These are phyloP conservation scores for Neurospora sp. DNA, from an alignment of 495 filamentous ascomycete genomes.

Conservation along the genomic window DNA sequence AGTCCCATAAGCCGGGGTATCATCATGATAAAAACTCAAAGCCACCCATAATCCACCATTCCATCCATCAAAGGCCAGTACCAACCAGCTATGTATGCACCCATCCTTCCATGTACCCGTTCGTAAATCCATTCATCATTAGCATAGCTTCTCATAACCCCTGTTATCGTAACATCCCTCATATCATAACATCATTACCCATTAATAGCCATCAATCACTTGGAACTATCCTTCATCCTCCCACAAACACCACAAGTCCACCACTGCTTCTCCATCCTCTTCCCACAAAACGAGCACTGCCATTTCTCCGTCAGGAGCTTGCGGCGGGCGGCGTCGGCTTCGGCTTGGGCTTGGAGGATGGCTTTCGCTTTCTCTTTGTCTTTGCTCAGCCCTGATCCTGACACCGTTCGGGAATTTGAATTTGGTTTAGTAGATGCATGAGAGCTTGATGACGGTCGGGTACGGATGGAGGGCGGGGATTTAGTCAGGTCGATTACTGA, in stretches of 20 bases:
- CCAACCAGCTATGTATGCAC: too few relatives aligned
- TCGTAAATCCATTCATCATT: too few relatives aligned
- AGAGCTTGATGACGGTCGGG: background rate
- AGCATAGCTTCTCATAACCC: too few relatives aligned
- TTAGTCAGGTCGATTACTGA: constrained; percentile 24
- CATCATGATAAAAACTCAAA: too few relatives aligned
- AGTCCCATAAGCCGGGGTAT: too few relatives aligned
- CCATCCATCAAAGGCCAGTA: too few relatives aligned
- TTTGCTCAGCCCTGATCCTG: background rate
- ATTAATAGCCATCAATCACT: constrained; percentile 10
- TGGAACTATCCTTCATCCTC: constrained; percentile 54
- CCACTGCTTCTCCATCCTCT: constrained; percentile 60
- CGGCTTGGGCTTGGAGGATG: constrained; percentile 7
- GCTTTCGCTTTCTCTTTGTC: background rate
- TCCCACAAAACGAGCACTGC: constrained; percentile 58
- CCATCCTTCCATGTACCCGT: too few relatives aligned
- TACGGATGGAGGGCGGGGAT: background rate
- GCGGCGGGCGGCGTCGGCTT: constrained; percentile 10
- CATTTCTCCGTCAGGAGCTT: constrained; percentile 37
- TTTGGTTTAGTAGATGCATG: background rate
- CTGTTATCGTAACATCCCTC: too few relatives aligned
- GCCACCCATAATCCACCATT: too few relatives aligned
- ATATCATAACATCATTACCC: background rate
- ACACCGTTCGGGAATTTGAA: background rate
- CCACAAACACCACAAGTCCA: constrained; percentile 70